A percentile compares a stretch with the other conserved stretches of the same genome.
Evolutionary conservation across 495 filamentous ascomycete genomes (phyloP).

Genomic region (Lasiosphaeria miniovina): DNA sequence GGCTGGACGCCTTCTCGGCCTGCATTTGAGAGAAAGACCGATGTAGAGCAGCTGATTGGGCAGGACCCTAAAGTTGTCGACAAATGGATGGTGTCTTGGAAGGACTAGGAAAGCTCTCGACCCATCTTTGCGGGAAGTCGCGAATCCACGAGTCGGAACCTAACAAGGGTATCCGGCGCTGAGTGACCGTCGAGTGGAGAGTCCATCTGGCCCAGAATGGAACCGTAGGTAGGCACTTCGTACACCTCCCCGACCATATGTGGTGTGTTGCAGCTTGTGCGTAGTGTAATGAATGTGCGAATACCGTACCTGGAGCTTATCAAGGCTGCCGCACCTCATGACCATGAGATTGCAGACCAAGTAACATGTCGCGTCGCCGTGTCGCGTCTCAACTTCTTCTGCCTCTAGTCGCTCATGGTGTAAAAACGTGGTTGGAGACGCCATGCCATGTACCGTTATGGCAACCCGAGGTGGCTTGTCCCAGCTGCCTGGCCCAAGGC

Average conservation of each 20-base stretch:
- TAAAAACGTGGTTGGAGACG: slow-evolving; percentile 1
- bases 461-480: slow-evolving; percentile 11
- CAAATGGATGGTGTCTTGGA: slow-evolving; percentile 23
- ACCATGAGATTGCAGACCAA: background rate
- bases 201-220: slow-evolving; percentile 4
- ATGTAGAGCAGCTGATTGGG: slow-evolving; percentile 25
- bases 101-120: slow-evolving; percentile 6
- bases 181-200: slow-evolving; percentile 3
- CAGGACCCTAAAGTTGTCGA: slow-evolving; percentile 14
- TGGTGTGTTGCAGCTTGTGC: too few relatives aligned
- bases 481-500: slow-evolving; percentile 13
- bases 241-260: too few relatives aligned
- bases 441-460: slow-evolving; percentile 6
- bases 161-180: slow-evolving; percentile 10
- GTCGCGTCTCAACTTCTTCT: background rate
- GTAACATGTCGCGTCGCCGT: slow-evolving; percentile 4
- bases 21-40: slow-evolving; percentile 28
- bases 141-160: background rate
- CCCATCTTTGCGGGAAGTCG: background rate
- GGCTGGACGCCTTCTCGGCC: slow-evolving; percentile 29
- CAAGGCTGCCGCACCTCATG: background rate
- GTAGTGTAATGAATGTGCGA: background rate
- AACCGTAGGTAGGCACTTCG: too few relatives aligned
- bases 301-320: background rate
- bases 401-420: slow-evolving; percentile 6